These are phyloP conservation scores for Russula virescens DNA, from an alignment of 768 basidiomycete genomes.

Conservation along the genomic window DNA sequence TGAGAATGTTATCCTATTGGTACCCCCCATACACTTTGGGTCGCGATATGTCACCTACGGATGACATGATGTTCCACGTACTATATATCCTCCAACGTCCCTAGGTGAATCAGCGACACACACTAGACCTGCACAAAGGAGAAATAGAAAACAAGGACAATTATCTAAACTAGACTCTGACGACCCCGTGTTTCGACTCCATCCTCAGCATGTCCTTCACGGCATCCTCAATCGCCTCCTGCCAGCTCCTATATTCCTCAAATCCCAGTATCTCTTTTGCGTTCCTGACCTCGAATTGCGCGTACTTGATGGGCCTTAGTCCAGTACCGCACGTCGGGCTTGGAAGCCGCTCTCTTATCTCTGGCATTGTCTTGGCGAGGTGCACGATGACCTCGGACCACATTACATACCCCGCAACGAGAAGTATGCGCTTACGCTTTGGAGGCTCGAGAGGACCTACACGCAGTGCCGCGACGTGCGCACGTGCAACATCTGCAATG, in stretches of 20 bases:
- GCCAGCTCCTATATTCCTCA: slow-evolving; percentile 2
- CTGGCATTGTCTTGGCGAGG: slow-evolving; percentile 10
- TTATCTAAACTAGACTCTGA: neutral
- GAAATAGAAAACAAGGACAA: too few relatives aligned
- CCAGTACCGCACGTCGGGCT: neutral
- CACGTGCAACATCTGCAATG: slow-evolving; percentile 12
- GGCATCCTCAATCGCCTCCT: slow-evolving; percentile 14
- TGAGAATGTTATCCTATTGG: neutral
- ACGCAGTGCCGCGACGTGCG: slow-evolving; percentile 13
- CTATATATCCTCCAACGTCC: too few relatives aligned
- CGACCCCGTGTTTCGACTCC: neutral
- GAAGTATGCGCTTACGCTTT: slow-evolving; percentile 15
- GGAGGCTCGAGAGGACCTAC: slow-evolving; percentile 2
- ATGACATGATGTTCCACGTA: too few relatives aligned
- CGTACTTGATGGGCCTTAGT: neutral
- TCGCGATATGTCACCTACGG: too few relatives aligned
- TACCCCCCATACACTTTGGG: too few relatives aligned
- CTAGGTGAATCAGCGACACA: neutral
- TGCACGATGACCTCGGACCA: slow-evolving; percentile 16
- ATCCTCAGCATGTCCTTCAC: slow-evolving; percentile 7
- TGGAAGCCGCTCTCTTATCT: slow-evolving; percentile 12
- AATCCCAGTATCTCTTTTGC: slow-evolving; percentile 17
- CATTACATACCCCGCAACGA: slow-evolving; percentile 13
- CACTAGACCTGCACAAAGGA: neutral
- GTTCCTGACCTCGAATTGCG: slow-evolving; percentile 13